Evolutionary conservation across 805 yeast genomes (phyloP).

Genomic region (Ogataea pilisensis): DNA sequence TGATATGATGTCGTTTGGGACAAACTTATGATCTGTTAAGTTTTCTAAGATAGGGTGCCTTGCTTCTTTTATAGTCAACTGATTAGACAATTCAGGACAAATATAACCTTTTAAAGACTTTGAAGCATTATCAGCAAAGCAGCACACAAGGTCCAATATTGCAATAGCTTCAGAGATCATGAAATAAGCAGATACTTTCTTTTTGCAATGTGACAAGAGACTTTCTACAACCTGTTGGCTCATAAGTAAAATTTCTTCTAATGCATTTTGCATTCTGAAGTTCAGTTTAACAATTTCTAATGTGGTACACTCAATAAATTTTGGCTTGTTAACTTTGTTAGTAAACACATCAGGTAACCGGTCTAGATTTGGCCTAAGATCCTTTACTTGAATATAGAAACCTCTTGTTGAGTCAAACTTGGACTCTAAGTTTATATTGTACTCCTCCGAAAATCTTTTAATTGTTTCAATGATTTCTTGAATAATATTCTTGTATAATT

Average conservation of each 20-base stretch:
- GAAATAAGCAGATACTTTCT: conserved; percentile 33
- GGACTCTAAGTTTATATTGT: conserved; percentile 27
- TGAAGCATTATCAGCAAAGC: conserved; percentile 26
- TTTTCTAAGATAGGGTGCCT: conserved; percentile 42
- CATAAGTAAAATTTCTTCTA: conserved; percentile 37
- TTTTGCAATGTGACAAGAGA: conserved; percentile 24
- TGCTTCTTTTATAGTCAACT: conserved; percentile 27
- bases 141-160: conserved; percentile 35
- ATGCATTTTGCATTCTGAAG: conserved; percentile 35
- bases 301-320: conserved; percentile 36
- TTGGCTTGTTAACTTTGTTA: conserved; percentile 26
- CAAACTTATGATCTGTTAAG: conserved; percentile 14
- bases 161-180: conserved; percentile 42
- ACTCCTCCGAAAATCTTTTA: conserved; percentile 21
- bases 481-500: conserved; percentile 34
- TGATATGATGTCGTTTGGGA: conserved; percentile 38
- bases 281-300: conserved; percentile 38
- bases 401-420: conserved; percentile 36
- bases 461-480: conserved; percentile 34
- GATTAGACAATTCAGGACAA: conserved; percentile 36
- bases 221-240: conserved; percentile 38
- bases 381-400: conserved; percentile 32
- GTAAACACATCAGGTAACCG: conserved; percentile 34
- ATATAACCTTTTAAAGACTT: conserved; percentile 18
- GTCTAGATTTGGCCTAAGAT: not conserved